These are phyloP conservation scores for Cryptococcus floricola DNA, from an alignment of 1,284 basidiomycete species.

Conservation along the genomic window DNA sequence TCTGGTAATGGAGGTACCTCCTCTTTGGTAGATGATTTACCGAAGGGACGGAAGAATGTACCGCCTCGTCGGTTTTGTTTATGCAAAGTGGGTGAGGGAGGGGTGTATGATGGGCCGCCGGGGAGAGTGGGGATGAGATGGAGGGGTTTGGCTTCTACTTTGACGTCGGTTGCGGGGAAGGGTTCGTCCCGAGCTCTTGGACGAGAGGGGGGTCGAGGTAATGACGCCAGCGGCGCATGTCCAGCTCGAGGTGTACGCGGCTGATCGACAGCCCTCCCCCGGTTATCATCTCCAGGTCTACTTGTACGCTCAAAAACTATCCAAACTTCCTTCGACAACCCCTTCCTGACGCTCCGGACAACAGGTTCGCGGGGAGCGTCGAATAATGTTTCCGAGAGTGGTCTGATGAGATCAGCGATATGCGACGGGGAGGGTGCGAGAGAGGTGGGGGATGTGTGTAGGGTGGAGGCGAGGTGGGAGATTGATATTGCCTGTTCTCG, in stretches of 20 bases:
- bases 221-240: background rate
- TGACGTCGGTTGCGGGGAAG: background rate
- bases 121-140: background rate
- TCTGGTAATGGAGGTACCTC: background rate
- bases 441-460: background rate
- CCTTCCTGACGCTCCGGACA: slow-evolving; percentile 2
- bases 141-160: background rate
- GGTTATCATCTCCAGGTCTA: background rate
- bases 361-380: background rate
- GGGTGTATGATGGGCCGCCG: background rate
- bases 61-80: background rate
- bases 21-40: background rate
- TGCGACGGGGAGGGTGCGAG: background rate
- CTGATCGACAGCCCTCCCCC: background rate
- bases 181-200: background rate
- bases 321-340: slow-evolving; percentile 10
- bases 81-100: background rate
- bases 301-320: slow-evolving; percentile 9
- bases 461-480: slow-evolving; percentile 1
- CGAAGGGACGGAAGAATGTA: background rate
- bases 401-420: background rate
- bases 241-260: background rate
- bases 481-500: slow-evolving; percentile 13
- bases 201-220: background rate
- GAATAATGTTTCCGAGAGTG: slow-evolving; percentile 8